Base-by-base conservation (phyloP, 2,329 filamentous ascomycete species). In the Fusarium austroafricanum region DNA sequence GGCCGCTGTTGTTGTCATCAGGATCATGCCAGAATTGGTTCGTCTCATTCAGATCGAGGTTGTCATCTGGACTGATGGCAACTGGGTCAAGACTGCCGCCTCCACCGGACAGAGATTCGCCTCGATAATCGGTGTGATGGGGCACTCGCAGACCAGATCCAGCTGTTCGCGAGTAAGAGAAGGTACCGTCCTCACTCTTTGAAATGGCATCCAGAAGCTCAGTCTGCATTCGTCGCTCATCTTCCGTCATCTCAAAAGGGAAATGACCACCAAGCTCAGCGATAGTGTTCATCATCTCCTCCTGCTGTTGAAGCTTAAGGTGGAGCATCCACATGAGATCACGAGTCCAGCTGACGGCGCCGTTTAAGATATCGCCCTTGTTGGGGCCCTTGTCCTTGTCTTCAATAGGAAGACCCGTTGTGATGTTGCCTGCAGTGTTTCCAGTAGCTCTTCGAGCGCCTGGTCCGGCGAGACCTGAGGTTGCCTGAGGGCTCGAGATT, bases 341-440 rank as follows among this genome's bases (percentile, higher is more conserved):
- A 67, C 95, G 89, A 64, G 93, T 97, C 96, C 96, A 99, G 80
- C 93, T 94, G 54, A 98, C 96, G 33, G 95, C 92, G 29, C 96
- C 95, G 75, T 98, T 98, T 73, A 99, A 90, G 61, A 99, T 98
- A 74, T 99, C 96, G 47, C 96, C 96, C 82, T 99, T 99, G 84
- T 98, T 98, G 8, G 96, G 96, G 1, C 96, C 96, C 77, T 98
- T 98, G 81, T 99, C 96, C 78, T 98, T 98, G 71, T 98, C 96
- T 74, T 99, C 96, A 35, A 97, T 87, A 0, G 96, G 95, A 29
- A 98, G 86, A 15, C 94, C 94, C 68, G 95, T 95, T 8, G 94
- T 97, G 74, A 97, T 97, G 76, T 92, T 96, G 37, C 92, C 92
- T 9, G 89, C 85, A 9, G 79, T 80, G n/a, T 84, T 84, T 52